phyloP scores from a whole-genome alignment of 2,329 filamentous ascomycete genomes.

The Claviceps maximensis region DNA sequence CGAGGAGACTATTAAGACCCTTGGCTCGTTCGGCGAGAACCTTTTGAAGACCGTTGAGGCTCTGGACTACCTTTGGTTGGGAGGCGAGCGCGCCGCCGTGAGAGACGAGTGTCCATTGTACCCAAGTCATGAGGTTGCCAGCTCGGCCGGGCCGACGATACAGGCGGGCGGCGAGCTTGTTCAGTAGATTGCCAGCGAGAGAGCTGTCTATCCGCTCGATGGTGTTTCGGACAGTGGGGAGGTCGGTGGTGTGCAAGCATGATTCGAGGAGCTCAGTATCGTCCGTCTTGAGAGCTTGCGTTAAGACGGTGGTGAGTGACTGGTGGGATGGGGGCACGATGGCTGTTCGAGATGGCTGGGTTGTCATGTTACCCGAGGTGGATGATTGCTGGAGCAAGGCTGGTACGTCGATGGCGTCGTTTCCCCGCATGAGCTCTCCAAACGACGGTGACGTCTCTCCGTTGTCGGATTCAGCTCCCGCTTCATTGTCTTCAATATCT shows the following conservation, averaged over 20 bases:
- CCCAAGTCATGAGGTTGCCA: conserved; percentile 83
- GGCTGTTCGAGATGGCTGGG: conserved; percentile 31
- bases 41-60: conserved; percentile 65
- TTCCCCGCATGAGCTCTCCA: conserved; percentile 68
- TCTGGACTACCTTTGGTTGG: conserved; percentile 69
- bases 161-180: conserved; percentile 74
- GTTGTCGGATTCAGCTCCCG: conserved; percentile 27
- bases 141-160: conserved; percentile 80
- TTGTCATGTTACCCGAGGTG: conserved; percentile 15
- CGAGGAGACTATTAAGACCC: conserved; percentile 67
- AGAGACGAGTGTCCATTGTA: conserved; percentile 85
- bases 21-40: conserved; percentile 79
- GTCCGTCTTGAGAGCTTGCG: conserved; percentile 85
- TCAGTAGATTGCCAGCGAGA: conserved; percentile 65
- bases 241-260: conserved; percentile 71
- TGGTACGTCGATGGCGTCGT: conserved; percentile 64
- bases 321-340: conserved; percentile 56
- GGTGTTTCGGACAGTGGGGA: conserved; percentile 68
- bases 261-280: conserved; percentile 83
- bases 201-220: conserved; percentile 81
- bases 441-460: conserved; percentile 55
- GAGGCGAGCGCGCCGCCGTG: conserved; percentile 85
- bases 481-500: conserved; percentile 14
- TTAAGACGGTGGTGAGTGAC: conserved; percentile 82
- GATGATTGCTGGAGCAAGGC: conserved; percentile 37